These are phyloP conservation scores for Catharanthus roseus DNA, from an alignment of 257 asterid species.

Conservation along the genomic window DNA sequence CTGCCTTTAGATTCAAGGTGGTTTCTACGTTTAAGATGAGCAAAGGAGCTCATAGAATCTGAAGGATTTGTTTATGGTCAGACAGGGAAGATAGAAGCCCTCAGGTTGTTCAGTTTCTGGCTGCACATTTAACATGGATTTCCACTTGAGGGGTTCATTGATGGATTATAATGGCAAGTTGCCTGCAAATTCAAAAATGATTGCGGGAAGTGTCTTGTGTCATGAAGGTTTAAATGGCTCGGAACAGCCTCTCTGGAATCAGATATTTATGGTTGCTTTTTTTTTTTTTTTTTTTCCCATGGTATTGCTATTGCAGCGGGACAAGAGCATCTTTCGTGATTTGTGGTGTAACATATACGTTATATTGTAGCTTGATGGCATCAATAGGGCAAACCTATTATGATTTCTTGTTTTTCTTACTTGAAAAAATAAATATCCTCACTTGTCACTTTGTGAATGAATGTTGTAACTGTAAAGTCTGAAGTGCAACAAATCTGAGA, in stretches of 20 bases:
- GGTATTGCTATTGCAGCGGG: too few species aligned
- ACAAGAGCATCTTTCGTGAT: background rate
- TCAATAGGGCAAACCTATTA: background rate
- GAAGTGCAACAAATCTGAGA: too few species aligned
- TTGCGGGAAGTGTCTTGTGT: background rate
- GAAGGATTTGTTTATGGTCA: constrained; percentile 2
- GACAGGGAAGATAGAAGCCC: constrained; percentile 8
- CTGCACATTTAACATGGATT: constrained; percentile 17
- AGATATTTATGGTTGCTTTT: background rate
- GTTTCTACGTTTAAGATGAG: background rate
- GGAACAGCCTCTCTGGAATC: constrained; percentile 3
- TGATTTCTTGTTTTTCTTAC: background rate
- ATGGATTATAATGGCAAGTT: background rate
- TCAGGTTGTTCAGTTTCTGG: constrained; percentile 21
- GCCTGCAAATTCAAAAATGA: background rate
- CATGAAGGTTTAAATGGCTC: background rate
- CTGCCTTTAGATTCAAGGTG: background rate
- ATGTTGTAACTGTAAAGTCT: too few species aligned
- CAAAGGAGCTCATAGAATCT: background rate
- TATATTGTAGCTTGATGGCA: background rate
- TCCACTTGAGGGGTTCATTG: constrained; percentile 5
- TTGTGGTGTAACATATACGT: background rate
- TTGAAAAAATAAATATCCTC: constrained; percentile 6
- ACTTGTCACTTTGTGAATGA: background rate
- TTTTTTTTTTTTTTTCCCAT: too few species aligned